Percentiles rank a stretch among this genome's conserved stretches.
These are phyloP conservation scores for Paramyrothecium roridum DNA, from an alignment of 2,329 filamentous ascomycete genomes.

Conservation along the genomic window DNA sequence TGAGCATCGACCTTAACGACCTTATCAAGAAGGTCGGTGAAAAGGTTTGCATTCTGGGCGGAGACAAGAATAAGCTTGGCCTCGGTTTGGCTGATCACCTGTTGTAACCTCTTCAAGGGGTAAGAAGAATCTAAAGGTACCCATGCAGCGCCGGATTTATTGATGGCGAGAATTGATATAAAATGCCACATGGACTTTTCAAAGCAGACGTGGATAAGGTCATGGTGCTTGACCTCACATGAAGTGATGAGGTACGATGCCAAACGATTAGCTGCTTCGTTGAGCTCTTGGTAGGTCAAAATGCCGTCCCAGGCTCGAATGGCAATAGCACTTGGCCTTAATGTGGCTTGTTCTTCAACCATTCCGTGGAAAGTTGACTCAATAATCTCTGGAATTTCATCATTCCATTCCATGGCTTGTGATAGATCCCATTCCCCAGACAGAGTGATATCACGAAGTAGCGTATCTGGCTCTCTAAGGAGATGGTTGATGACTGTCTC, in stretches of 20 bases:
- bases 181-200: constrained; percentile 19
- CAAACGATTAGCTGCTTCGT: constrained; percentile 27
- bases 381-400: background rate
- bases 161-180: constrained; percentile 18
- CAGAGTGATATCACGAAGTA: background rate
- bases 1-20: background rate
- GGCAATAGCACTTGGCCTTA: background rate
- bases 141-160: constrained; percentile 26
- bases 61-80: background rate
- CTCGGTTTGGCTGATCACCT: constrained; percentile 7
- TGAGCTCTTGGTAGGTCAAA: background rate
- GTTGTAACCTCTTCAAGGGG: constrained; percentile 20
- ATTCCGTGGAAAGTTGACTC: background rate
- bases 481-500: background rate
- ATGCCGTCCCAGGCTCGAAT: background rate
- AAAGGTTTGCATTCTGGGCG: background rate
- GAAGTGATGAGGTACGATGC: constrained; percentile 22
- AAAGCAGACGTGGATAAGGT: constrained; percentile 13
- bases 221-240: constrained; percentile 1
- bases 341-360: background rate
- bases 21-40: background rate
- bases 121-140: constrained; percentile 31
- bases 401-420: background rate
- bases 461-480: background rate
- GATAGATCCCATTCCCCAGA: background rate